Conservation (phyloP, 768 basidiomycete genomes). For the Neoboletus magnificus region DNA sequence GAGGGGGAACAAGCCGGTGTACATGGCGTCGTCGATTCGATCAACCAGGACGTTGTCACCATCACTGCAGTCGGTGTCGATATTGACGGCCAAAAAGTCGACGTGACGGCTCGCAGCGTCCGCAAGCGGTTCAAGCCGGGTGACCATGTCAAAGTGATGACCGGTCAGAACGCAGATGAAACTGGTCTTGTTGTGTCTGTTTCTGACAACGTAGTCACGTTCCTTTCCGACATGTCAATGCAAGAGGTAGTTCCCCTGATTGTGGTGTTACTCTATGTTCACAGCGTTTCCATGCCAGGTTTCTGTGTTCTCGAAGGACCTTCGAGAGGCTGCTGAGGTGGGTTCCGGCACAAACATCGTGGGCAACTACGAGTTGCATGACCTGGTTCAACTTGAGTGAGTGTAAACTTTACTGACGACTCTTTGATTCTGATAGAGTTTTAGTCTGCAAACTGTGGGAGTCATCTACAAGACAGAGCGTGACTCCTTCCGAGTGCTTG, state of each 20-base stretch:
- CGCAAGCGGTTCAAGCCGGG: constrained; percentile 95
- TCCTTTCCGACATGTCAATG: constrained; percentile 96
- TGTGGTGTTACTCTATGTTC: not conserved
- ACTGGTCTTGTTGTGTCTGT: constrained; percentile 95
- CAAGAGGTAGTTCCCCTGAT: constrained; percentile 65
- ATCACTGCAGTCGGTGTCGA: constrained; percentile 79
- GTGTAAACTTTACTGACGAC: constrained; percentile 29
- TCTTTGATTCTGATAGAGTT: constrained; percentile 10
- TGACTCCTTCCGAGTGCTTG: constrained; percentile 92
- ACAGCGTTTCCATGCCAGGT: constrained; percentile 49
- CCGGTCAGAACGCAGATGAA: constrained; percentile 91
- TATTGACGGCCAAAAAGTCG: constrained; percentile 81
- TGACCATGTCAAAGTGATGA: constrained; percentile 98
- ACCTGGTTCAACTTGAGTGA: constrained; percentile 94
- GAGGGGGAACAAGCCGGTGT: constrained; percentile 96
- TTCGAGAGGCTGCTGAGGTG: constrained; percentile 95
- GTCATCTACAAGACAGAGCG: constrained; percentile 98
- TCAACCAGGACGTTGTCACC: constrained; percentile 81
- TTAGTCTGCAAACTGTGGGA: constrained; percentile 87
- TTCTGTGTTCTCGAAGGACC: constrained; percentile 94
- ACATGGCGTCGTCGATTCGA: constrained; percentile 88
- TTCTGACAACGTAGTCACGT: constrained; percentile 87
- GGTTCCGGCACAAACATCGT: constrained; percentile 88
- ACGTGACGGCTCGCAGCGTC: constrained; percentile 83
- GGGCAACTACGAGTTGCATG: constrained; percentile 93